Base-by-base conservation (phyloP, 108 stramenopile genomes). In the Stephanodiscus triporus region DNA sequence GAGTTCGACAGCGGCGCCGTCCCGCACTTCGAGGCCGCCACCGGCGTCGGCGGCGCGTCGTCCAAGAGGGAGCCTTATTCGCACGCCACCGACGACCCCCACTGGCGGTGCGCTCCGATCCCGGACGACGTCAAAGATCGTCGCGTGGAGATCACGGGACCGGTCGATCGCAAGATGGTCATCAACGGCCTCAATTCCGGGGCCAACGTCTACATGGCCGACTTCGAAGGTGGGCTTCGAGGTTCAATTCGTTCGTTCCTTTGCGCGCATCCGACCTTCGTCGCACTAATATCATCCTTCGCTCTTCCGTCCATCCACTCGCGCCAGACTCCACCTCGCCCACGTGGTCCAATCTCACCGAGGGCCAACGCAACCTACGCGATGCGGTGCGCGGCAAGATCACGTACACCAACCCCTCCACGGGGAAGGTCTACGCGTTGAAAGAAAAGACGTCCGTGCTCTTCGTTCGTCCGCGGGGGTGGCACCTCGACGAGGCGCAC, bases 181-280 rank as follows among this genome's bases (percentile, higher is more conserved):
- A 96, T 96, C 76, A 97, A 97, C 81, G 97, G 95, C 0, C 79
- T 97, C 68, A 97, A 97, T 82, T 84, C 83, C 54, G 97, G 97
- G 45, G 95, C 97, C 48, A 88, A 80, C 42, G 86, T 88, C 27
- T 93, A 93, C 87, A 93, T 95, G 95, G 95, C 91, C 34, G 97
- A 97, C 78, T 96, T 96, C 85, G 97, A 97, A 83, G 60, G 60
- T 61, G 17, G 13, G 56, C 32, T 0, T 45, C 16, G 43, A 9
- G 30, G 5, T 14, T 57, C 32, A 14, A 11, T 1, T 61, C 16
- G 36, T 38, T 26, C 9, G 1, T n/a, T 11, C 3, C n/a, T 9
- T 8, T 20, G 17, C 9, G 32, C 17, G 11, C 56, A 7, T 27
- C 56, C 30, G 4, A 1, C 56, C 56, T 40, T 37, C 13, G 16